Evolutionary conservation across 306 rosid species (phyloP).

Genomic region (Benincasa hispida): DNA sequence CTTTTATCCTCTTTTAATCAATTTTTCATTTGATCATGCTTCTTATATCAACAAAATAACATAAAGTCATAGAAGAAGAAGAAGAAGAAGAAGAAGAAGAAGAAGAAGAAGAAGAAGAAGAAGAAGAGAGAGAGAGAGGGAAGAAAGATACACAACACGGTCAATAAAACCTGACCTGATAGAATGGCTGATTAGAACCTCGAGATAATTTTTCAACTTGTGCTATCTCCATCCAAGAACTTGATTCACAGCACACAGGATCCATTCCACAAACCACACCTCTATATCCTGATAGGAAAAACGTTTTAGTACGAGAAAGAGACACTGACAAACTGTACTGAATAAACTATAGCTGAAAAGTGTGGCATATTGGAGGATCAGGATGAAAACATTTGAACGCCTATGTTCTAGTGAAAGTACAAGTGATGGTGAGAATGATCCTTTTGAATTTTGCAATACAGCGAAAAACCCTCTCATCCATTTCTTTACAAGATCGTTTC

Average conservation of each 20-base stretch:
- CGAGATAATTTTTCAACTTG: constrained; percentile 58
- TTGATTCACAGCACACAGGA: constrained; percentile 82
- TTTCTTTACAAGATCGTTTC: not conserved
- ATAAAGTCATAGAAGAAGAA: not conserved
- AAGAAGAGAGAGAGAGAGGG: not conserved
- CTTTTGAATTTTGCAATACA: not conserved
- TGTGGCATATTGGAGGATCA: constrained; percentile 9
- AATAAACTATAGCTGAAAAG: not conserved
- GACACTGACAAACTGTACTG: not conserved
- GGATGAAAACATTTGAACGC: constrained; percentile 8
- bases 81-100: not conserved
- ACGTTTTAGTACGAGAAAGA: constrained; percentile 8
- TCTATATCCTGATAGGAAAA: constrained; percentile 45
- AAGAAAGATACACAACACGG: not conserved
- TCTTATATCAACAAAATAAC: not conserved
- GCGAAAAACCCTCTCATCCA: not conserved
- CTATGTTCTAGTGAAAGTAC: not conserved
- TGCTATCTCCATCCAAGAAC: constrained; percentile 88
- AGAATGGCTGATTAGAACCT: constrained; percentile 80
- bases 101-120: not conserved
- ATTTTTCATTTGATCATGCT: not conserved
- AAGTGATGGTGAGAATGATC: not conserved
- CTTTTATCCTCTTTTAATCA: not conserved
- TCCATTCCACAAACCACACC: constrained; percentile 94
- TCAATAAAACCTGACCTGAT: constrained; percentile 44